These are phyloP conservation scores for Wilcoxina mikolae DNA, from an alignment of 495 filamentous ascomycete species.

Conservation along the genomic window DNA sequence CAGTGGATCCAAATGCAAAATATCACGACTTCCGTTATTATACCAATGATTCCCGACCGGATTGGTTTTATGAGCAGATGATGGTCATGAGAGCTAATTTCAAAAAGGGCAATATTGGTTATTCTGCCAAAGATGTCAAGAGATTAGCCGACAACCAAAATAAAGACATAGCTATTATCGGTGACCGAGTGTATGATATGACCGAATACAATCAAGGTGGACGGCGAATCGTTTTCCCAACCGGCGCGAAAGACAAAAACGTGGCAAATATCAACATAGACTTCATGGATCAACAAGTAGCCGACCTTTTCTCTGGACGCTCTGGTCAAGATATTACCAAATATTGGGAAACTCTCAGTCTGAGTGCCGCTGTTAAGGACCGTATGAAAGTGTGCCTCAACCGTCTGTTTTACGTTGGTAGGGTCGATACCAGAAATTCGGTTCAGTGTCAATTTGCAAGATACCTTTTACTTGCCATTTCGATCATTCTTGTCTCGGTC, in stretches of 20 bases:
- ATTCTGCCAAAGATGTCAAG: conserved; percentile 59
- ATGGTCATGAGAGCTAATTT: conserved; percentile 56
- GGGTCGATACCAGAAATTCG: conserved; percentile 83
- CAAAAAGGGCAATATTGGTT: conserved; percentile 80
- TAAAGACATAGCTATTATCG: conserved; percentile 60
- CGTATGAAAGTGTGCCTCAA: conserved; percentile 77
- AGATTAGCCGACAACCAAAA: conserved; percentile 49
- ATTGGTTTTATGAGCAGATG: conserved; percentile 87
- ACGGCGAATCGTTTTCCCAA: conserved; percentile 42
- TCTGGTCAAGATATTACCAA: conserved; percentile 70
- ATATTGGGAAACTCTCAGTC: conserved; percentile 55
- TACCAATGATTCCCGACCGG: conserved; percentile 63
- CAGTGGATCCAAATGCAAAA: conserved; percentile 52
- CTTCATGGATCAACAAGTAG: conserved; percentile 69
- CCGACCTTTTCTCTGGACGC: conserved; percentile 59
- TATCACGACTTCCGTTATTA: conserved; percentile 91
- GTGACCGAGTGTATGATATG: conserved; percentile 76
- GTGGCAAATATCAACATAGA: conserved; percentile 44
- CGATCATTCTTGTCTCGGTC: conserved; percentile 61
- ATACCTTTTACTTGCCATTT: conserved; percentile 85
- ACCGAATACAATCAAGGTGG: conserved; percentile 72
- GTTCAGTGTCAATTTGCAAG: conserved; percentile 70
- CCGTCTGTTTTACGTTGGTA: conserved; percentile 89
- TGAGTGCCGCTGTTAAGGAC: conserved; percentile 39
- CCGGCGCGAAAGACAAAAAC: conserved; percentile 32